These are phyloP conservation scores for Apiospora kogelbergensis DNA, from an alignment of 2,329 filamentous ascomycete species.

Conservation along the genomic window DNA sequence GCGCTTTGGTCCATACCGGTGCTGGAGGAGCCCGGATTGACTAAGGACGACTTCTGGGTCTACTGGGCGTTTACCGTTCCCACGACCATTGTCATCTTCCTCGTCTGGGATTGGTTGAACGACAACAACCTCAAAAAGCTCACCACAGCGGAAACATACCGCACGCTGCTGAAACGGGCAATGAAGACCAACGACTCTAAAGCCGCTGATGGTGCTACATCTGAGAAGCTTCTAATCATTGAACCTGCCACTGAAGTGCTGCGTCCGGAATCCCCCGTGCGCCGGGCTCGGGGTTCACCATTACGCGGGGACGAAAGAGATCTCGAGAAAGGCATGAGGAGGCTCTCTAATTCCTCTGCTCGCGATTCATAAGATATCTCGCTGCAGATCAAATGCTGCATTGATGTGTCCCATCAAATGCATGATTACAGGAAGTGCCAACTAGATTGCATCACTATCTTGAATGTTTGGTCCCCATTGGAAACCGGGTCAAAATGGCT, in stretches of 20 bases:
- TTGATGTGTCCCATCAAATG: background rate
- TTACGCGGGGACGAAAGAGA: background rate
- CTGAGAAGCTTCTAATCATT: background rate
- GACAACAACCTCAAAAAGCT: background rate
- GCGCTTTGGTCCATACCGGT: conserved; percentile 26
- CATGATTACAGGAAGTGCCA: no score
- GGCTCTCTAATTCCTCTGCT: background rate
- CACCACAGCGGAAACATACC: background rate
- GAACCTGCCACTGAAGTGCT: background rate
- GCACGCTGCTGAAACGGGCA: background rate
- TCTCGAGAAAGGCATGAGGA: background rate
- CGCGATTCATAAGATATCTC: background rate
- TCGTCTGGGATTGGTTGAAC: conserved; percentile 14
- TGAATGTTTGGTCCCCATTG: conserved; percentile 5
- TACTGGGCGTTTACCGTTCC: conserved; percentile 14
- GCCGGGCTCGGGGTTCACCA: background rate
- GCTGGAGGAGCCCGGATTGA: background rate
- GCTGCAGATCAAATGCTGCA: background rate
- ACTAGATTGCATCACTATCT: background rate
- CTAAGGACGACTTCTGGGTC: conserved; percentile 14
- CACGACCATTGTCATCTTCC: conserved; percentile 12
- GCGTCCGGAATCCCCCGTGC: background rate
- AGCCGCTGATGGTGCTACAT: background rate
- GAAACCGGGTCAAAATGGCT: background rate
- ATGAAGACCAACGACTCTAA: background rate